Percentiles rank a stretch among this genome's conserved stretches.
phyloP scores from a whole-genome alignment of 306 rosid genomes.

The Malus domestica region ASM211411v1 NC_041803.1:22079001-22079500 shows the following conservation, averaged over 20 bases:
- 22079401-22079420: conserved; percentile 15
- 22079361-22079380: not conserved
- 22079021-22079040: not conserved
- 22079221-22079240: not conserved
- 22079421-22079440: not conserved
- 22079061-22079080: not conserved
- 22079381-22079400: conserved; percentile 4
- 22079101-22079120: not conserved
- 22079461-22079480: not conserved
- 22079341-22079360: not conserved
- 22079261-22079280: conserved; percentile 16
- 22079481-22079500: not conserved
- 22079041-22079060: not conserved
- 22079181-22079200: not conserved
- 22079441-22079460: not conserved
- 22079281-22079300: not conserved
- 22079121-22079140: not conserved
- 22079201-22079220: not conserved
- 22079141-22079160: not conserved
- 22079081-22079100: not conserved
- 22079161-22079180: not conserved
- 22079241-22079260: conserved; percentile 15
- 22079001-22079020: not conserved
- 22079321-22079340: not conserved
- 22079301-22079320: conserved; percentile 9